Evolutionary conservation across 2,329 filamentous ascomycete genomes (phyloP), one percentile per base, ranked within the genome.

Genomic region (Apiospora rasikravindrae): DNA sequence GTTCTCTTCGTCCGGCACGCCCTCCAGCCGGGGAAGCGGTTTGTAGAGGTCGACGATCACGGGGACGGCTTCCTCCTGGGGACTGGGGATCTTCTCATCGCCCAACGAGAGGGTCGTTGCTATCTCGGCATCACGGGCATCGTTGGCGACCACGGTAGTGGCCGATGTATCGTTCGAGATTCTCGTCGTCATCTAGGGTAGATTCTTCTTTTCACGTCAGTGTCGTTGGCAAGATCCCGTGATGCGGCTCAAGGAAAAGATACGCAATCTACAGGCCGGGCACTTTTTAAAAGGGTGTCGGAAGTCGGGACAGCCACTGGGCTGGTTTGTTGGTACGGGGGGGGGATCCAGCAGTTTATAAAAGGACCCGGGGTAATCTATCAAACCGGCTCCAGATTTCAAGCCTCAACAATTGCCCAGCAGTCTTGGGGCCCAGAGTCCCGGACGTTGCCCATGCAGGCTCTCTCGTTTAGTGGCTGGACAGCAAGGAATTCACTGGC

Each of bases 21-120:
- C 75, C 1, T 78, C 75, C 40, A 83, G 81, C 80, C 83, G 81
- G 70, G 78, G 74, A 13, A 84, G 76, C 16, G 83, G 83, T n/a
- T 78, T 74, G 76, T 83, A 85, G 37, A 85, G 81, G 69, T 85
- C 83, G 70, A 81, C 57, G 19, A 64, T 64, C 19, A 29, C 14
- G 5, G 57, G 57, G 19, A 40, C 57, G 57, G 57, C 57, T 5
- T 64, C 57, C 10, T 64, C 57, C 33, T n/a, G 57, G 29, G 57
- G 29, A 37, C 19, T 40, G 33, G 57, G 57, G 8, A 37, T 22
- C 33, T 64, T 64, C 57, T 64, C 57, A 40, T 64, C 57, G 6
- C 33, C 8, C 5, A 64, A 29, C 7, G 57, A 64, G 19, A 2
- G 57, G 4, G 33, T 64, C 19, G 57, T 64, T 64, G 33, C 57